Base-by-base conservation (phyloP, 2,329 filamentous ascomycete genomes). In the Teratosphaeria gauchensis region DNA sequence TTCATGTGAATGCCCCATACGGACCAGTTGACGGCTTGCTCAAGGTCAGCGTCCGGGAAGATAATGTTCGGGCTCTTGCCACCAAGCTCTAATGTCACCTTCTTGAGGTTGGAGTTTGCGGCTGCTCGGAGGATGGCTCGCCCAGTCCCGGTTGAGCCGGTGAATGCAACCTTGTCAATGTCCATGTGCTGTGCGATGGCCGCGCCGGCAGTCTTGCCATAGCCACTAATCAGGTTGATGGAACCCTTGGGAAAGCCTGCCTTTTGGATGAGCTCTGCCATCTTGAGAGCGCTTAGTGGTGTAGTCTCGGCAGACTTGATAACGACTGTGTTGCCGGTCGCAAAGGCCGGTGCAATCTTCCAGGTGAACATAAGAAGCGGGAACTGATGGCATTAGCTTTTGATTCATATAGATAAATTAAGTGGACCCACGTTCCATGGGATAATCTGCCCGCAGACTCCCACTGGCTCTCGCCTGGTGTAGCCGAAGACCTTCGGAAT, bases 131-230 rank as follows among this genome's bases (percentile, higher is more conserved):
- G 65, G 16, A 64, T 58, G n/a, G 61, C 54, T 58, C 83, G 82
- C 7, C 84, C 88, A 1, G 87, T 90, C 1, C 75, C 74, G 0
- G 87, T 89, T 2, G 84, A 88, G 42, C 88, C 88, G 0, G 88
- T 91, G 63, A 91, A 92, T 0, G 87, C 86, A 63, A 92, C 79
- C 76, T 90, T 91, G 67, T 88, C 84, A 21, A 91, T 80, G 42
- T 80, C 80, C 53, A 83, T 74, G 68, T 91, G 88, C 35, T 78
- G 78, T 3, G 84, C 84, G 11, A 91, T 78, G 0, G 86, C 83
- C 4, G 51, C 19, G 2, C 83, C 78, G 12, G 88, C 88, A 0
- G 86, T 84, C 38, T 83, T 83, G 8, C 73, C 73, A 53, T 66
- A 66, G 6, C 73, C 73, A 14, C 66, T 67, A 21, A 75, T 53